Conservation (phyloP, 2,329 filamentous ascomycete species). For the Fusarium setosum region DNA sequence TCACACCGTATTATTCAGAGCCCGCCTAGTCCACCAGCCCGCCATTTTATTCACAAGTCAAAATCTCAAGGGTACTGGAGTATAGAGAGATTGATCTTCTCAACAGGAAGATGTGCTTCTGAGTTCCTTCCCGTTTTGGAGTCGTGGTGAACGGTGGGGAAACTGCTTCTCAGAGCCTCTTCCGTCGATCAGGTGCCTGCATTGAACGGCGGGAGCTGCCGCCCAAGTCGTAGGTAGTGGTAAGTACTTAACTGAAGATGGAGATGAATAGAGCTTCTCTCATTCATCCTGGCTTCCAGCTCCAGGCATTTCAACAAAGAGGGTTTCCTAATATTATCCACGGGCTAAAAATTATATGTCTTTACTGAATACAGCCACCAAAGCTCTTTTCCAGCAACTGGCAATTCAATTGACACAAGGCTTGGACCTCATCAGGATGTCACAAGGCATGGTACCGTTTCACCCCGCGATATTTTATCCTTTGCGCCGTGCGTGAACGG, state of each 20-base stretch:
- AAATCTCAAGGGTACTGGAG: background rate
- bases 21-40: too few species aligned
- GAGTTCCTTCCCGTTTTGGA: background rate
- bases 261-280: conserved; percentile 10
- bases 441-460: background rate
- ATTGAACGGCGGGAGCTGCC: conserved; percentile 24
- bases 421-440: background rate
- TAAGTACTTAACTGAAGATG: conserved; percentile 4
- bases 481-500: background rate
- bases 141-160: conserved; percentile 24
- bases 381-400: too few species aligned
- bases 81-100: too few species aligned
- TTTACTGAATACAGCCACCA: too few species aligned
- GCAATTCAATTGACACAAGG: background rate
- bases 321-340: too few species aligned
- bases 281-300: conserved; percentile 29
- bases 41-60: too few species aligned
- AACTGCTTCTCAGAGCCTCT: conserved; percentile 6
- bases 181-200: conserved; percentile 20
- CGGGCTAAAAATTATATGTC: too few species aligned
- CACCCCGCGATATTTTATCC: background rate
- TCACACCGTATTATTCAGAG: too few species aligned
- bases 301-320: too few species aligned
- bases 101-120: too few species aligned
- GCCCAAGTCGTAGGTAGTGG: background rate